A percentile compares a stretch with the other conserved stretches of the same genome.
Conservation (phyloP, 1,284 basidiomycete genomes). For the Ceratobasidium sp. region DNA sequence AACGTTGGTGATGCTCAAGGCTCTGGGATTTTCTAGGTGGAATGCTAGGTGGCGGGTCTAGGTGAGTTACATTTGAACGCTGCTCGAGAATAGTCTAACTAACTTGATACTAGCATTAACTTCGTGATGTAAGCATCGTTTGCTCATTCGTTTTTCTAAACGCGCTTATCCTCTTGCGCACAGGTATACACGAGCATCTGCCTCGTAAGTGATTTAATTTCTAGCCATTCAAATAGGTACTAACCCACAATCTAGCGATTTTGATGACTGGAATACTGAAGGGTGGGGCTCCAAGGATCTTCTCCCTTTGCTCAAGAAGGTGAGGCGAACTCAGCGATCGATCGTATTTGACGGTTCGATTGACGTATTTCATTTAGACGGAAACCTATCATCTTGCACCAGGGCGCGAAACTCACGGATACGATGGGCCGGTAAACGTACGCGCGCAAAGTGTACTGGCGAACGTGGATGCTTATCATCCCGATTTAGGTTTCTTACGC, state of each 20-base stretch:
- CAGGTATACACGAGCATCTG: slow-evolving; percentile 34
- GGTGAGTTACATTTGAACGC: neutral
- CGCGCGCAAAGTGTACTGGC: neutral
- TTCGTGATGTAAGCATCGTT: slow-evolving; percentile 24
- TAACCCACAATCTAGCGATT: slow-evolving; percentile 14
- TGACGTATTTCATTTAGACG: neutral
- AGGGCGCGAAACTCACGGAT: slow-evolving; percentile 18
- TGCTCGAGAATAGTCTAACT: neutral
- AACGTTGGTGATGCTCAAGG: neutral
- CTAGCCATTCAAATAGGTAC: neutral
- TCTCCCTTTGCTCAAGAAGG: slow-evolving; percentile 33
- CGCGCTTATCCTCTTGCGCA: neutral
- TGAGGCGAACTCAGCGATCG: neutral
- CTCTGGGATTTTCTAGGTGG: neutral
- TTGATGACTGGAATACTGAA: slow-evolving; percentile 34
- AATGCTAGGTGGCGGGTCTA: slow-evolving; percentile 30
- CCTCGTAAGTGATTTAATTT: slow-evolving; percentile 23
- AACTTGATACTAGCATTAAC: slow-evolving; percentile 8
- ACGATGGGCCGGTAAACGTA: slow-evolving; percentile 30
- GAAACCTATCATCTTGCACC: slow-evolving; percentile 33
- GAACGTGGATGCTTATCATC: neutral
- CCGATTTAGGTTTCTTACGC: slow-evolving; percentile 17
- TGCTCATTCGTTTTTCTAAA: neutral
- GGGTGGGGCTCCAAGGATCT: slow-evolving; percentile 25
- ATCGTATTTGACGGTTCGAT: neutral